These are phyloP conservation scores for Flaveria linearis DNA, from an alignment of 129 eudicot genomes.

Conservation along the genomic window DNA sequence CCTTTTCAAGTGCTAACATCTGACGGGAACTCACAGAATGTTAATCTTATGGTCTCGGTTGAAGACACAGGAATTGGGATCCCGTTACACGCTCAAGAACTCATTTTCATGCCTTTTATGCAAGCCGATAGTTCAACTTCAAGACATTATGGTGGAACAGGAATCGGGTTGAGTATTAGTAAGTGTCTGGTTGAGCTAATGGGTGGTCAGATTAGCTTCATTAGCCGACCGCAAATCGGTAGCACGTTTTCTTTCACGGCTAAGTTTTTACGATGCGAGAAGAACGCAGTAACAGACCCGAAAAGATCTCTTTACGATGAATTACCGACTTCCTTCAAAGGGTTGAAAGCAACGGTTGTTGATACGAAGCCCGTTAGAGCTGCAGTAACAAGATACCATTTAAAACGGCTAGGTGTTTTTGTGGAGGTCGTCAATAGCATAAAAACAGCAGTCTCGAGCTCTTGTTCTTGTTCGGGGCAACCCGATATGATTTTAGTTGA, in stretches of 20 bases:
- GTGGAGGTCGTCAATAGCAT: constrained; percentile 53
- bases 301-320: constrained; percentile 48
- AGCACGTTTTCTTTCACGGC: constrained; percentile 80
- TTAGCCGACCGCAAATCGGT: constrained; percentile 70
- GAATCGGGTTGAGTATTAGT: constrained; percentile 84
- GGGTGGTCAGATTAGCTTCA: constrained; percentile 76
- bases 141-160: constrained; percentile 83
- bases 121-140: constrained; percentile 92
- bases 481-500: constrained; percentile 80
- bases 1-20: constrained; percentile 29
- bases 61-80: constrained; percentile 93
- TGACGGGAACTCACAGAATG: constrained; percentile 42
- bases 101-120: constrained; percentile 78
- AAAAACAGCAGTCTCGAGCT: constrained; percentile 35
- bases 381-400: constrained; percentile 66
- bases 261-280: constrained; percentile 48
- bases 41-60: constrained; percentile 65
- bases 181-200: constrained; percentile 81
- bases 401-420: constrained; percentile 64
- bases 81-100: constrained; percentile 70
- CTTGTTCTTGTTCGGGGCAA: constrained; percentile 22
- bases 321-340: constrained; percentile 54
- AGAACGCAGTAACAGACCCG: constrained; percentile 29
- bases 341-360: constrained; percentile 66
- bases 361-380: constrained; percentile 71